Conservation (phyloP, 768 basidiomycete genomes). For the Suillus sp. region DNA sequence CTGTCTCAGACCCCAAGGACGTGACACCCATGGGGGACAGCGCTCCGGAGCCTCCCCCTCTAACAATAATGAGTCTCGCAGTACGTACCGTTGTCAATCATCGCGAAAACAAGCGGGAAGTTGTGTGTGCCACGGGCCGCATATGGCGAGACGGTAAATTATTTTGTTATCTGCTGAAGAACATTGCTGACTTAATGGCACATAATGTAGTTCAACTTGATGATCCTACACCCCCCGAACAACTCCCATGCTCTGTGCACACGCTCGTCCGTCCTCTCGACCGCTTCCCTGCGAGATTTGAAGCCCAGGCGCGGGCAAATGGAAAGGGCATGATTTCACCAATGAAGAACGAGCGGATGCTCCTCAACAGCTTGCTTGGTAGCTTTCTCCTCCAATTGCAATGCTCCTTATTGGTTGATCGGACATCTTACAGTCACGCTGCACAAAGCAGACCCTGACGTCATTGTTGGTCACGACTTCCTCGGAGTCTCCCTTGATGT, state of each 20-base stretch:
- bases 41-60: constrained; percentile 78
- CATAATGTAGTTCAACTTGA: constrained; percentile 73
- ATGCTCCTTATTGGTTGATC: constrained; percentile 1
- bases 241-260: constrained; percentile 77
- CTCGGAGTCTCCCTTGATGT: constrained; percentile 88
- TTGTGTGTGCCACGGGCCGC: constrained; percentile 82
- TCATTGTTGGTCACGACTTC: constrained; percentile 95
- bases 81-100: constrained; percentile 93
- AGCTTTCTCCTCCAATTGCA: constrained; percentile 3
- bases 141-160: constrained; percentile 75
- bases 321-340: constrained; percentile 71
- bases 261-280: constrained; percentile 92
- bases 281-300: constrained; percentile 83
- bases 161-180: background rate
- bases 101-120: constrained; percentile 89
- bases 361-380: constrained; percentile 84
- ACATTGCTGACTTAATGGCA: constrained; percentile 6
- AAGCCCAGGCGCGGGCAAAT: constrained; percentile 62
- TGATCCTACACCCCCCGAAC: constrained; percentile 88
- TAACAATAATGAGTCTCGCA: constrained; percentile 89
- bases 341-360: constrained; percentile 79
- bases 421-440: constrained; percentile 55
- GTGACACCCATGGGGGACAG: constrained; percentile 81
- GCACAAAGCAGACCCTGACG: constrained; percentile 88
- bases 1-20: constrained; percentile 82